Base-by-base conservation (phyloP, 2,329 filamentous ascomycete species). In the Aulographum hederae region DNA sequence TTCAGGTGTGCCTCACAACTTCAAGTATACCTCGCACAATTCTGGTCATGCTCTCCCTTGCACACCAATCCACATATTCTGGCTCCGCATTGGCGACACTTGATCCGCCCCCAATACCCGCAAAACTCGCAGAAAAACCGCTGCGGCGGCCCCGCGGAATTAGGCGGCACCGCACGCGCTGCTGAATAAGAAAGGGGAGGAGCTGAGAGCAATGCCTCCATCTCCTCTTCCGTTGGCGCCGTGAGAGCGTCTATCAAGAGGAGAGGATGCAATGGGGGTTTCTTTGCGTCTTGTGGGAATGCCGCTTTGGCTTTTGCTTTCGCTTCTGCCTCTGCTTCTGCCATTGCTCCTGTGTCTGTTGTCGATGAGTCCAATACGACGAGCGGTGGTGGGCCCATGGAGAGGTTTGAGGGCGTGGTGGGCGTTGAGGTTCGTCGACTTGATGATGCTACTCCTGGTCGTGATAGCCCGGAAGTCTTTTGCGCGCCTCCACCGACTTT, bases 51-150 rank as follows among this genome's bases (percentile, higher is more conserved):
- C 38, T 66, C 61, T 45, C 72, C 70, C 43, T 82, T 61, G 44
- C 79, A 85, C 36, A 79, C 73, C 41, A 85, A 51, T 25, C 77
- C 78, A 49, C 79, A 86, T n/a, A 80, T 72, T 43, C 74, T 63
- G 28, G 67, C 68, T n/a, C 78, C 78, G 53, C 79, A 86, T 57
- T 78, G 80, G 50, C 74, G 66, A 54, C 79, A 86, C 51, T 65
- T 67, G 28, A 81, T 73, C 26, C 73, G 60, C 2, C 78, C 79
- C 78, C 79, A 85, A 52, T 84, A 85, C 11, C 79, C 79, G 46
- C 79, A 86, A 19, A 82, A 70, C 46, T 76, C 75, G 52, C 79
- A 86, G 50, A 85, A 86, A 21, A 59, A 57, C 36, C 78, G 61
- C 33, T 55, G 53, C 29, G 58, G 57, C 2, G 76, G 73, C 6